phyloP scores from a whole-genome alignment of 192 early-diverging fungal genomes.

The Coemansia furcata region DNA sequence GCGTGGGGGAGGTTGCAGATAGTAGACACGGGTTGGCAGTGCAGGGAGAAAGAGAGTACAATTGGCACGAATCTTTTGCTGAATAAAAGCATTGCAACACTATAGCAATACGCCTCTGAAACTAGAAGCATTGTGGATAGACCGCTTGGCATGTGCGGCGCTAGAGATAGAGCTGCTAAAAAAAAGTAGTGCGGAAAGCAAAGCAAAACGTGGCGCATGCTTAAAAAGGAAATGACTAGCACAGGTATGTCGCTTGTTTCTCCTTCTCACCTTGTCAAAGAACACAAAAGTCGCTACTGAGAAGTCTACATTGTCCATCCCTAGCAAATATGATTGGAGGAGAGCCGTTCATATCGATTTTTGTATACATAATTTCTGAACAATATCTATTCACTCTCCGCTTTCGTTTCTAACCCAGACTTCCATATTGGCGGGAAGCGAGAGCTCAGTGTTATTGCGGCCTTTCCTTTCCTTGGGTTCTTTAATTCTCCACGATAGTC shows the following conservation, averaged over 20 bases:
- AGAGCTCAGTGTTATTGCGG: constrained; percentile 1
- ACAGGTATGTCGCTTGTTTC: background rate
- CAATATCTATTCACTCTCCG: background rate
- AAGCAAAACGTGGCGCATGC: background rate
- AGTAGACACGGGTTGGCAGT: background rate
- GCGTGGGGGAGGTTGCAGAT: background rate
- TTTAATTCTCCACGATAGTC: constrained; percentile 4
- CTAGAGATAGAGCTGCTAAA: background rate
- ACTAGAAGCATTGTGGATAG: background rate
- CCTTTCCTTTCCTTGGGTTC: background rate
- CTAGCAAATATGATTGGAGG: background rate
- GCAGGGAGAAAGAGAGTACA: background rate
- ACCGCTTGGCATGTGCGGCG: background rate
- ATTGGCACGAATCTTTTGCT: background rate
- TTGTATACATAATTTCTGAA: background rate
- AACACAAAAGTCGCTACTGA: background rate
- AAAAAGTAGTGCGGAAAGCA: background rate
- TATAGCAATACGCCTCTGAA: background rate
- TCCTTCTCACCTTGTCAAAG: background rate
- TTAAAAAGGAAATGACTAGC: background rate
- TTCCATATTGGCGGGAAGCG: background rate
- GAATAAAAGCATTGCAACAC: background rate
- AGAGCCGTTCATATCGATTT: background rate
- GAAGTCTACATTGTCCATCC: background rate
- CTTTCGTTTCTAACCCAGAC: constrained; percentile 1